These are phyloP conservation scores for Saxispiralis lemnorum DNA, from an alignment of 495 filamentous ascomycete species.

Conservation along the genomic window DNA sequence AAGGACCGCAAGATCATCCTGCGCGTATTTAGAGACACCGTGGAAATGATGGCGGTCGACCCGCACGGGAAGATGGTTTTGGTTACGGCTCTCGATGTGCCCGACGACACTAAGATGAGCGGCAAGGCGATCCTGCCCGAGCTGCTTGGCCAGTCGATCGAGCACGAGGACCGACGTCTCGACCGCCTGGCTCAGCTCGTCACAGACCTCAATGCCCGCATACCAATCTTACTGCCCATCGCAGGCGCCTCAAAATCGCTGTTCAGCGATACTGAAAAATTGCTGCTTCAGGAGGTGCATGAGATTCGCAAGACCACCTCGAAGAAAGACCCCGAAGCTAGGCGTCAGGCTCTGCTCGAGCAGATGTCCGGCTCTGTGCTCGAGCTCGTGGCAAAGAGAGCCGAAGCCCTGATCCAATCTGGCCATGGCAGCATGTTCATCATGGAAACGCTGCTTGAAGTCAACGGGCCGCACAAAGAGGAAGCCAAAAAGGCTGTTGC, in stretches of 20 bases:
- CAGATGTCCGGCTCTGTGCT: slow-evolving; percentile 51
- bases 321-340: slow-evolving; percentile 68
- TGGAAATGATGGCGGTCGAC: slow-evolving; percentile 68
- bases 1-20: slow-evolving; percentile 86
- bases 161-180: slow-evolving; percentile 2
- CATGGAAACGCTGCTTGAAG: slow-evolving; percentile 62
- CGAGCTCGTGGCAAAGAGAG: slow-evolving; percentile 48
- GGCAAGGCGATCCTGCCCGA: slow-evolving; percentile 71
- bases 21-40: slow-evolving; percentile 67
- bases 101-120: slow-evolving; percentile 84
- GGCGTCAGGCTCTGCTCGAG: slow-evolving; percentile 58
- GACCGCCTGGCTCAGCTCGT: slow-evolving; percentile 34
- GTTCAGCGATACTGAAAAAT: slow-evolving; percentile 43
- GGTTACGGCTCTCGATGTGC: slow-evolving; percentile 67
- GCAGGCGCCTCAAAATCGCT: slow-evolving; percentile 53
- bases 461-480: slow-evolving; percentile 16
- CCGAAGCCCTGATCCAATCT: slow-evolving; percentile 45
- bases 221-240: slow-evolving; percentile 70
- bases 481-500: slow-evolving; percentile 53
- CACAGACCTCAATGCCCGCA: slow-evolving; percentile 53
- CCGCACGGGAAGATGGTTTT: slow-evolving; percentile 61
- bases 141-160: slow-evolving; percentile 41
- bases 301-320: slow-evolving; percentile 32
- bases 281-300: slow-evolving; percentile 55
- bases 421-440: slow-evolving; percentile 79